A percentile compares a stretch with the other conserved stretches of the same genome.
These are phyloP conservation scores for Pestalotiopsis sp. DNA, from an alignment of 2,329 filamentous ascomycete genomes.

Conservation along the genomic window DNA sequence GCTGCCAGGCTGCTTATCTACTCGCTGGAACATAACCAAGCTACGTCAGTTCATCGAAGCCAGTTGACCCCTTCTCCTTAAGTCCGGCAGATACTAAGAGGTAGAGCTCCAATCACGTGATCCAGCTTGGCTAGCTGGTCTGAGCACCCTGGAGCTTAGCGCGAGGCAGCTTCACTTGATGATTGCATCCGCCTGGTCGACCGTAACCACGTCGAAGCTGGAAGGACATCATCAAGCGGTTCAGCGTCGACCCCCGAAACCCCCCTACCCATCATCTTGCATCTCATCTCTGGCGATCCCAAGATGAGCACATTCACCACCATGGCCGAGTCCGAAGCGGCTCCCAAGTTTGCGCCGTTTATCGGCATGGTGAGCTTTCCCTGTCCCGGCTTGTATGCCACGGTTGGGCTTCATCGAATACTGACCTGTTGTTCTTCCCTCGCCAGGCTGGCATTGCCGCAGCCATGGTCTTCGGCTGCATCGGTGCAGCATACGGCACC, in stretches of 20 bases:
- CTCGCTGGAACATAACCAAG: background rate
- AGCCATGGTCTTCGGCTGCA: slow-evolving; percentile 86
- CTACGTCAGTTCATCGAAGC: background rate
- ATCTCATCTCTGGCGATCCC: background rate
- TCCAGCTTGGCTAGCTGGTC: background rate
- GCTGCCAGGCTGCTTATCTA: background rate
- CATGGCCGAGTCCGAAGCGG: slow-evolving; percentile 60
- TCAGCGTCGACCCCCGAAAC: background rate
- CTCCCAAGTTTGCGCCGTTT: slow-evolving; percentile 85
- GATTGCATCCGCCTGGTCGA: background rate
- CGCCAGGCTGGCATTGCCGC: slow-evolving; percentile 74
- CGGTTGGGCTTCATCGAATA: slow-evolving; percentile 3
- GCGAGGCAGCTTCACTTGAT: slow-evolving; percentile 12
- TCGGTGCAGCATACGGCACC: slow-evolving; percentile 83
- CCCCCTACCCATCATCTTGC: background rate
- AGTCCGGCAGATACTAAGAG: background rate
- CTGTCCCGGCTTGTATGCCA: slow-evolving; percentile 1
- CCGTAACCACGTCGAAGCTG: background rate
- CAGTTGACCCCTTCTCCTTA: background rate
- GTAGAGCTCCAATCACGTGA: background rate
- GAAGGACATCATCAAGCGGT: background rate
- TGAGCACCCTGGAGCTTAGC: background rate
- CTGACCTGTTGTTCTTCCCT: background rate
- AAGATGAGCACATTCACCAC: slow-evolving; percentile 18
- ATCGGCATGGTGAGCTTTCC: slow-evolving; percentile 75